Percentiles rank a stretch among this genome's conserved stretches.
These are phyloP conservation scores for Aspergillus saccharolyticus DNA, from an alignment of 495 filamentous ascomycete genomes.

Conservation along the genomic window DNA sequence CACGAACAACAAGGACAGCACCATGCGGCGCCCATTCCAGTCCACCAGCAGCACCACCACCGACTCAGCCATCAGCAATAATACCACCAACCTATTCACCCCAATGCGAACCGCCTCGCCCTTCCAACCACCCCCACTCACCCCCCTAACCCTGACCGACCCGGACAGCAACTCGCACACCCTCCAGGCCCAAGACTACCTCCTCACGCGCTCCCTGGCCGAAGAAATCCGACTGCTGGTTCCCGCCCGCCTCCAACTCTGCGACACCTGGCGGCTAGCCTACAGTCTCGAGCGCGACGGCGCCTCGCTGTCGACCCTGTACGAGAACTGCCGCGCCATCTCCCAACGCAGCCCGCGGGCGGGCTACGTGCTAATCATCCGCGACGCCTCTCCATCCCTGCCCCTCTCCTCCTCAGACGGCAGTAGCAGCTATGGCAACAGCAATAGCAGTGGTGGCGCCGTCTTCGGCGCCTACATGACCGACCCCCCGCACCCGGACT, in stretches of 20 bases:
- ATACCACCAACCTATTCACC: conserved; percentile 40
- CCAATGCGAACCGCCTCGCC: conserved; percentile 51
- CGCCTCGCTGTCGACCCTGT: conserved; percentile 79
- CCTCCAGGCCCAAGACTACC: conserved; percentile 29
- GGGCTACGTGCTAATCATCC: conserved; percentile 82
- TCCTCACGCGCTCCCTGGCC: conserved; percentile 69
- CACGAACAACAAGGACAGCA: conserved; percentile 20
- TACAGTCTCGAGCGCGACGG: conserved; percentile 95
- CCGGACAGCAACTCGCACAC: conserved; percentile 21
- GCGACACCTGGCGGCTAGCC: conserved; percentile 76
- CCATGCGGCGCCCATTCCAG: conserved; percentile 17
- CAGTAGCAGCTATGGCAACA: background rate
- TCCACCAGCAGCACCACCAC: conserved; percentile 18
- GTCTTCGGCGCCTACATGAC: conserved; percentile 94
- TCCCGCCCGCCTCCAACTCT: conserved; percentile 77
- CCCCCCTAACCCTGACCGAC: conserved; percentile 46
- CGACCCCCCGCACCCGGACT: conserved; percentile 70
- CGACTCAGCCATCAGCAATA: conserved; percentile 22
- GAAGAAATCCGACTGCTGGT: conserved; percentile 92
- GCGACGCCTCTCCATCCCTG: conserved; percentile 51
- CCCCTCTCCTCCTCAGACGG: background rate
- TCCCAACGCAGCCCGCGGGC: conserved; percentile 61
- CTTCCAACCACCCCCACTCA: conserved; percentile 57
- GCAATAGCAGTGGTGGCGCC: conserved; percentile 28
- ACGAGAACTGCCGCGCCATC: conserved; percentile 62